Base-by-base conservation (phyloP, 2,329 filamentous ascomycete genomes). In the Phaeophleospora eucalypticola region DNA sequence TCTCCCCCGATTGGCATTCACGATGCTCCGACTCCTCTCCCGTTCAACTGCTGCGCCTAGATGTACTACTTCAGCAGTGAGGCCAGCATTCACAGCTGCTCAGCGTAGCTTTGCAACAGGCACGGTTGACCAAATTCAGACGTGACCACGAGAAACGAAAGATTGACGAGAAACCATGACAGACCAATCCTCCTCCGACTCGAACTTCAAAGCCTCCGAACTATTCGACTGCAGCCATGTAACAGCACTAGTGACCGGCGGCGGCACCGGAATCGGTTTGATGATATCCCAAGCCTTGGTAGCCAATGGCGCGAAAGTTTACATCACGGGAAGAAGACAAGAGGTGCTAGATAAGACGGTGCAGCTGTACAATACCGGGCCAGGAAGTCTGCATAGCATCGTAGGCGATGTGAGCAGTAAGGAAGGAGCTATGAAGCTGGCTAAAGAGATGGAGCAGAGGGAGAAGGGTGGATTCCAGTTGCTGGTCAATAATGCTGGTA, bases 401-500 rank as follows among this genome's bases (percentile, higher is more conserved):
- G 61, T 66, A 17, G 69, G 72, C 49, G 76, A 79, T 53, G 70
- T 77, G 32, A 74, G 71, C 51, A 69, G 70, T 15, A 80, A 80
- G 53, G 67, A 74, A 8, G 75, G 76, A 7, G 59, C 67, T n/a
- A 59, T 70, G 41, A 61, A 66, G 16, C 60, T 73, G 10, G 69
- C 67, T 34, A 63, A 69, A 32, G 67, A 71, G 45, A 54, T 74
- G 9, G 58, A 60, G 40, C 49, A 65, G 47, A 72, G 73, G 48
- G 77, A 80, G 55, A 65, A 40, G 1, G 70, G 73, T 6, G 76
- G 76, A 3, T 73, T 81, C 21, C 75, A 80, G 46, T 58, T 81
- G 37, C 67, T 79, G 4, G 73, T 79, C 16, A 78, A 78, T 59
- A 78, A 77, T 44, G 75, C 75, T 7, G 75, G 77, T 1, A 70